Conservation (phyloP, 192 early-diverging fungal species). For the Coemansia aciculifera region DNA sequence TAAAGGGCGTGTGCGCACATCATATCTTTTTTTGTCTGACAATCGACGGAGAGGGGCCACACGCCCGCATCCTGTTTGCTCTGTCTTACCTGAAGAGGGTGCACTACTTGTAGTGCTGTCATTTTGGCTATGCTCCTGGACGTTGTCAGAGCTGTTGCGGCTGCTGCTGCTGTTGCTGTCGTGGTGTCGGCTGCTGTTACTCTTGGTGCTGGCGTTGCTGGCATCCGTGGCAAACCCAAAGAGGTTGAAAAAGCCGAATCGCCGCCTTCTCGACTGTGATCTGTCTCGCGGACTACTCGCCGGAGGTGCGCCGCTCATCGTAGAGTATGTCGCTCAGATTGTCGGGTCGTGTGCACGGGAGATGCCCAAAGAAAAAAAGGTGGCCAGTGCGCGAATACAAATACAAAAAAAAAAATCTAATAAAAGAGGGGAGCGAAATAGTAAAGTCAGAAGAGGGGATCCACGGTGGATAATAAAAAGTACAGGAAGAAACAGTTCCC, state of each 20-base stretch:
- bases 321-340: background rate
- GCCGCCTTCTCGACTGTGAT: slow-evolving; percentile 27
- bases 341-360: background rate
- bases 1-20: background rate
- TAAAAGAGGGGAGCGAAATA: slow-evolving; percentile 3
- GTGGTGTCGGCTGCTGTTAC: slow-evolving; percentile 11
- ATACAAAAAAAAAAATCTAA: background rate
- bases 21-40: background rate
- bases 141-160: background rate
- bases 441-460: background rate
- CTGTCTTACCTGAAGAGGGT: background rate
- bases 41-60: background rate
- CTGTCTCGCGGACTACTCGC: slow-evolving; percentile 14
- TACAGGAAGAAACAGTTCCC: background rate
- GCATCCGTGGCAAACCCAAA: slow-evolving; percentile 34
- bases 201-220: slow-evolving; percentile 11
- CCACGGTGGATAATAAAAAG: background rate
- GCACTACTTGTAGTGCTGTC: background rate
- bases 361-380: background rate
- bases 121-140: slow-evolving; percentile 3
- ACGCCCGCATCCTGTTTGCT: slow-evolving; percentile 2
- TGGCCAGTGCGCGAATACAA: background rate
- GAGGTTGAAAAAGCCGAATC: slow-evolving; percentile 49
- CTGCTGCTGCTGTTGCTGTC: slow-evolving; percentile 11
- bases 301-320: slow-evolving; percentile 23